Conservation (phyloP, 129 eudicot genomes). For the Silybum marianum region DNA sequence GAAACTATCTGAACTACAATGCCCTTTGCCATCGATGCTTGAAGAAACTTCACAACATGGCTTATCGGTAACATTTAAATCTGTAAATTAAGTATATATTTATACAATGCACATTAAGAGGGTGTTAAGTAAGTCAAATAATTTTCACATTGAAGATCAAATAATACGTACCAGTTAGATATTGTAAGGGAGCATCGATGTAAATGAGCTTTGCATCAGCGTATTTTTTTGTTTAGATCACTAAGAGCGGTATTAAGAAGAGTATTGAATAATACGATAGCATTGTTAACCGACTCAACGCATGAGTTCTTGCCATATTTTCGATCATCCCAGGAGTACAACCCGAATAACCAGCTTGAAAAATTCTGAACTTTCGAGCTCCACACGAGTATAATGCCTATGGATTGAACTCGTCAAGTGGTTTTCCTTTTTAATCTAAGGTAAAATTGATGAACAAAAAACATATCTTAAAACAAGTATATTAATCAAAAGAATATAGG, state of each 20-base stretch:
- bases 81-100: neutral
- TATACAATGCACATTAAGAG: neutral
- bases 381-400: constrained; percentile 40
- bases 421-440: neutral
- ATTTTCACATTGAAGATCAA: neutral
- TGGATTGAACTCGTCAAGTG: neutral
- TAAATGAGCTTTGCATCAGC: constrained; percentile 37
- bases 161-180: constrained; percentile 16
- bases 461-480: neutral
- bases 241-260: constrained; percentile 22
- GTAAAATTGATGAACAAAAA: neutral
- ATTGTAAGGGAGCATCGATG: constrained; percentile 4
- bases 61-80: constrained; percentile 29
- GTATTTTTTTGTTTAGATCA: constrained; percentile 32
- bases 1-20: constrained; percentile 15
- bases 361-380: constrained; percentile 51
- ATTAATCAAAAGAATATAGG: neutral
- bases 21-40: constrained; percentile 21
- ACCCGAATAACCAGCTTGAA: constrained; percentile 40
- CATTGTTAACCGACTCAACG: constrained; percentile 31
- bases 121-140: neutral
- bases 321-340: constrained; percentile 38
- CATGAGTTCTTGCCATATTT: constrained; percentile 28
- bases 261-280: constrained; percentile 34
- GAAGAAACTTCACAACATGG: constrained; percentile 28